Base-by-base conservation (phyloP, 2,329 filamentous ascomycete genomes). In the Diaporthe caulivora region DNA sequence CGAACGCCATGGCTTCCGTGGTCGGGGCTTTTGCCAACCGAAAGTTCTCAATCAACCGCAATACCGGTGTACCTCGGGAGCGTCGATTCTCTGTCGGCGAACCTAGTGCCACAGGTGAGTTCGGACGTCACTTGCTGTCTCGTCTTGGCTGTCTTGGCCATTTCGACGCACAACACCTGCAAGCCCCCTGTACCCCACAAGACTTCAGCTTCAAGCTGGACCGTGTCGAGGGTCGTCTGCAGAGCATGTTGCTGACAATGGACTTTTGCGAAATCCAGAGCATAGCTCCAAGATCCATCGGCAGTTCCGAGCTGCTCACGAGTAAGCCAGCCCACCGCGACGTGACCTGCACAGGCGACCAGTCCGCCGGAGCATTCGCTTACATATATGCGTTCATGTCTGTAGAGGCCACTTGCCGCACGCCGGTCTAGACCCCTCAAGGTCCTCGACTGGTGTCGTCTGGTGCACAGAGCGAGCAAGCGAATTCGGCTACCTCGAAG, bases 361-460 rank as follows among this genome's bases (percentile, higher is more conserved):
- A 24, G 37, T 17, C 42, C 34, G n/a, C 69, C 15, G 34, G 47
- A 68, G 34, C 34, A 68, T n/a, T n/a, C 64, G 54, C 71, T 73
- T 58, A 67, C 65, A 71, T 40, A 37, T 40, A 47, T 7, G n/a
- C 47, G 42, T 62, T 10, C 21, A 60, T 18, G 44, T 29, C 15
- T 62, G 51, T 42, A 75, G 74, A 58, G 95, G 95, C 74, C 95
- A 97, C 85, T 92, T 94, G 81, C 93, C 94, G 62, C 95, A 98
- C 83, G 95, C 95, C 74, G 96, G 95, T 78, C 92, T 98, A 77
- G 95, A 98, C 80, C 93, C 95, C 71, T 93, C 92, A 75, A 91
- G 95, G 82, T 93, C 95, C 57, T 97, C 94, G 21, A 98, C 96
- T 18, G 96, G 96, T 83, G 96, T 98, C 5, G 94, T 98, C 76